Base-by-base conservation (phyloP, 2,329 filamentous ascomycete genomes). In the Huntiella omanensis region DNA sequence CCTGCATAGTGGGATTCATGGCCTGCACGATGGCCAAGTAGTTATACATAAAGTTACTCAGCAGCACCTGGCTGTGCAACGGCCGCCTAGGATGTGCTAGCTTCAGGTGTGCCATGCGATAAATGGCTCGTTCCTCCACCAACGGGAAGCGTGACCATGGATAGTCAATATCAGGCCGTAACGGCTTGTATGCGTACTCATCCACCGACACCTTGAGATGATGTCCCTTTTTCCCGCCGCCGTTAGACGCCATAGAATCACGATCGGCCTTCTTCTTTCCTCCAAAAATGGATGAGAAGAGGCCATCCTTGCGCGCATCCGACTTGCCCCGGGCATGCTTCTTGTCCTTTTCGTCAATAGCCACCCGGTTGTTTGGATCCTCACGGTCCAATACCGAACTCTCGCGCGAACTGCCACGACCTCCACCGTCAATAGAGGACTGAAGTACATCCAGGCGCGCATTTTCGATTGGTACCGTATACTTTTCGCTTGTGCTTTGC, bases 11-110 rank as follows among this genome's bases (percentile, higher is more conserved):
- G 38, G 91, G 91, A 60, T 98, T 91, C 84, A 95, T 95, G 56
- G 92, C 86, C 63, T 98, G 91, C 40, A 98, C 91, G 61, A 96
- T 98, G 51, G 91, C 91, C 53, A 98, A 73, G 60, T 98, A 98
- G 48, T 86, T 91, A 65, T 98, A 98, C 91, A 98, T 98, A 63
- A 98, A 98, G 61, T 98, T 98, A 63, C 87, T 95, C 54, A 98
- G 73, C 49, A 98, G 69, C 16, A 98, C 91, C 61, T 98, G 91
- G 50, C 88, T 95, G 58, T 93, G 81, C 44, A 98, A 65, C 36
- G 88, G 83, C 47, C 91, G 80, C 39, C 88, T 79, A 34, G 91
- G 91, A 58, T 98, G 96, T n/a, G 91, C 91, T 51, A 98, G 75
- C 62, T 98, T 98, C 64, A 96, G 92, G 59, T 98, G 91, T 13